phyloP scores from a whole-genome alignment of 805 yeast genomes.

The Cephaloascus albidus region DNA sequence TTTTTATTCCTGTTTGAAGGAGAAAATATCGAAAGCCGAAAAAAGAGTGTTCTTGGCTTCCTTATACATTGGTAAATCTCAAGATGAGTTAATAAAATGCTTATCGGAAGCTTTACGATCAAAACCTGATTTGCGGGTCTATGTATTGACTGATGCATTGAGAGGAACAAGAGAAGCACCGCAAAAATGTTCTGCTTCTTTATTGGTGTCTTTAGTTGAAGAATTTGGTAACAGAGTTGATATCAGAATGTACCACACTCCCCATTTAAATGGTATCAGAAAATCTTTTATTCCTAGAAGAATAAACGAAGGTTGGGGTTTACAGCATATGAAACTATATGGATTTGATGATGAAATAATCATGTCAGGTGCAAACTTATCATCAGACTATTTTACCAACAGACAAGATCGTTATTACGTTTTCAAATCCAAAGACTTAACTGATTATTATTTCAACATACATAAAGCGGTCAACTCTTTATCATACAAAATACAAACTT shows the following conservation, averaged over 20 bases:
- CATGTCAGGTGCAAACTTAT: slow-evolving; percentile 84
- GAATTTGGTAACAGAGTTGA: slow-evolving; percentile 67
- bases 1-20: slow-evolving; percentile 61
- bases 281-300: slow-evolving; percentile 67
- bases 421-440: slow-evolving; percentile 45
- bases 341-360: slow-evolving; percentile 90
- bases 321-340: slow-evolving; percentile 95
- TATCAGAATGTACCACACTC: slow-evolving; percentile 82
- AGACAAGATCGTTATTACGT: slow-evolving; percentile 89
- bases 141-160: slow-evolving; percentile 75
- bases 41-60: slow-evolving; percentile 72
- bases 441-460: slow-evolving; percentile 68
- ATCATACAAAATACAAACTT: slow-evolving; percentile 55
- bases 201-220: slow-evolving; percentile 57
- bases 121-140: slow-evolving; percentile 58
- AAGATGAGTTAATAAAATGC: slow-evolving; percentile 62
- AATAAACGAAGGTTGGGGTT: slow-evolving; percentile 83
- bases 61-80: slow-evolving; percentile 76
- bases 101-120: slow-evolving; percentile 47
- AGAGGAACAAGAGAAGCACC: slow-evolving; percentile 95
- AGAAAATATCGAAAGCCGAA: slow-evolving; percentile 54
- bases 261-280: slow-evolving; percentile 63
- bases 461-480: slow-evolving; percentile 60
- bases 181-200: slow-evolving; percentile 60
- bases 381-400: slow-evolving; percentile 86